These are phyloP conservation scores for Pichia sp. DNA, from an alignment of 1,139 yeast species.

Conservation along the genomic window DNA sequence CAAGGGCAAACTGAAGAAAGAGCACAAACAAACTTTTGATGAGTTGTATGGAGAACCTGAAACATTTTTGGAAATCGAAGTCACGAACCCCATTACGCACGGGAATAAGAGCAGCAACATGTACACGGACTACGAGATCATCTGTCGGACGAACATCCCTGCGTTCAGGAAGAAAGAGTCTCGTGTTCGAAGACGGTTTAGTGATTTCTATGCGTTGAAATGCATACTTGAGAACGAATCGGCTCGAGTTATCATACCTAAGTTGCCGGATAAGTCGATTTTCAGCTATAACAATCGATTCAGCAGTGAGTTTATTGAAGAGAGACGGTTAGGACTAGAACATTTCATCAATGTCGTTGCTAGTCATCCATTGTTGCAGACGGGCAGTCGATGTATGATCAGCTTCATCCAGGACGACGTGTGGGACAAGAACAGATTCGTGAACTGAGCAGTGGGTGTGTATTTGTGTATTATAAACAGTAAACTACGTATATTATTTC, in stretches of 20 bases:
- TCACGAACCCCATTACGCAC: slow-evolving; percentile 77
- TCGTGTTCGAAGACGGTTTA: slow-evolving; percentile 79
- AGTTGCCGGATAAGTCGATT: slow-evolving; percentile 81
- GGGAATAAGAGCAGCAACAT: slow-evolving; percentile 53
- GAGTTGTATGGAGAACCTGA: slow-evolving; percentile 95
- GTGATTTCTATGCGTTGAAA: slow-evolving; percentile 84
- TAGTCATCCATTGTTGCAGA: slow-evolving; percentile 91
- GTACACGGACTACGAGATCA: slow-evolving; percentile 89
- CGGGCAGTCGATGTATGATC: slow-evolving; percentile 79
- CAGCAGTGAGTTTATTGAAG: slow-evolving; percentile 80
- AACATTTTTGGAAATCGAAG: slow-evolving; percentile 90
- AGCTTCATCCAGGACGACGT: slow-evolving; percentile 87
- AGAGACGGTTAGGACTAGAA: slow-evolving; percentile 81
- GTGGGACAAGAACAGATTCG: slow-evolving; percentile 52
- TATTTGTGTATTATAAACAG: too few species aligned
- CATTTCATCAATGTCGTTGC: slow-evolving; percentile 78
- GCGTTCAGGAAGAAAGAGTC: slow-evolving; percentile 69
- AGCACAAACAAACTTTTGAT: slow-evolving; percentile 60
- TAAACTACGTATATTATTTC: too few species aligned
- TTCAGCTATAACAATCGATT: slow-evolving; percentile 65
- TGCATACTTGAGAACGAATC: slow-evolving; percentile 54
- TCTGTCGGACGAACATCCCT: slow-evolving; percentile 86
- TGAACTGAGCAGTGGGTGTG: too few species aligned
- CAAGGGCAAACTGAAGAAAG: slow-evolving; percentile 23
- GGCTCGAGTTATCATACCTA: slow-evolving; percentile 74